Percentiles rank a stretch among this genome's conserved stretches.
Evolutionary conservation across 345 rosid genomes (phyloP).

Genomic region (Rhodamnia argentea): DNA sequence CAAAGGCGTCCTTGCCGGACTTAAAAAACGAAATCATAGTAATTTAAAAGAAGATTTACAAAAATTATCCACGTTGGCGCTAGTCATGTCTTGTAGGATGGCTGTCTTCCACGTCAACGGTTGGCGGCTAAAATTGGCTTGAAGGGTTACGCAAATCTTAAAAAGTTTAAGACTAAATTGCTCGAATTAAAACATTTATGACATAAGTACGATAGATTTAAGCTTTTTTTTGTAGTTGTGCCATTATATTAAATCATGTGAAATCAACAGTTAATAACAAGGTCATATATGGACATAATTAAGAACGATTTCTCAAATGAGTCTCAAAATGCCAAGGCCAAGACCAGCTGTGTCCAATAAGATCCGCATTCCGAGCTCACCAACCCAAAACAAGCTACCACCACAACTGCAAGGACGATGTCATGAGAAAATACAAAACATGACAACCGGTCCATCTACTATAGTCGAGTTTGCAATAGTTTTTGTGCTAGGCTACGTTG

Average conservation of each 20-base stretch:
- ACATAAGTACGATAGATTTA: neutral
- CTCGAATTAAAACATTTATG: neutral
- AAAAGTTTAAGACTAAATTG: neutral
- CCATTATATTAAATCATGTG: neutral
- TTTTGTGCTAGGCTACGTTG: neutral
- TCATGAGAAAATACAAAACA: neutral
- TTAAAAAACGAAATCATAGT: neutral
- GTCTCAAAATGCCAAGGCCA: neutral
- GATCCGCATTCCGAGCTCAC: neutral
- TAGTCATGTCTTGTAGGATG: neutral
- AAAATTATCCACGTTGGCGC: neutral
- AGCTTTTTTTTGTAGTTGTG: neutral
- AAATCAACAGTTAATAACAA: neutral
- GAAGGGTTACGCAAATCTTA: neutral
- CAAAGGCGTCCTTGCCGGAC: neutral
- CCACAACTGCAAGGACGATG: neutral
- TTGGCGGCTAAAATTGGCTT: neutral
- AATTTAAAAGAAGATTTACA: rapidly evolving
- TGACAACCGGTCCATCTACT: neutral
- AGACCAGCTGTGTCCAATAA: neutral
- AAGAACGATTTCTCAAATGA: neutral
- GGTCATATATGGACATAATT: neutral
- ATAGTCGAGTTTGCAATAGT: neutral
- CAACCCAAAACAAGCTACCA: neutral
- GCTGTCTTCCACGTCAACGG: neutral